Base-by-base conservation (phyloP, 2,329 filamentous ascomycete species). In the Xenosphaeropsis pyriputrescens region DNA sequence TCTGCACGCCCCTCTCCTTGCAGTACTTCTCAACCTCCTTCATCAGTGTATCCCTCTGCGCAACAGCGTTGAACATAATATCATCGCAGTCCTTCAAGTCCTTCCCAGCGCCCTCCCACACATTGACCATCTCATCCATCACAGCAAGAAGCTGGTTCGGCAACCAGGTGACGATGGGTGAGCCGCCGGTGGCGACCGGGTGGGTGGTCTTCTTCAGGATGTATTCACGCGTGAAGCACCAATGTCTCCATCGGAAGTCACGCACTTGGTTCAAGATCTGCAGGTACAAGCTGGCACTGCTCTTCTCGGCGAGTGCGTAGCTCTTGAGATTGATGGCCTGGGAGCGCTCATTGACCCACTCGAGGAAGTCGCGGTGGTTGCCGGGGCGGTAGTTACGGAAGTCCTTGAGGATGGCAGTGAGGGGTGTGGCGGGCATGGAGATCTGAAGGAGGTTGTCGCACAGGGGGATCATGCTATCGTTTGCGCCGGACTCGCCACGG, bases 391-490 rank as follows among this genome's bases (percentile, higher is more conserved):
- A 95, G 53, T 80, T 70, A 44, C 88, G 74, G 66, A 96, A 96
- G 57, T 95, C 89, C 45, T 75, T 67, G 15, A 95, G 70, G 54
- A 94, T 94, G 39, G 80, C 75, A 0, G 88, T 95, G 34, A 95
- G 73, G 0, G 89, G 89, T 4, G 86, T 95, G 38, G 76, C 64
- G 1, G 89, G 89, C 85, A 95, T 93, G 44, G 75, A 68, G 33
- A 95, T 78, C 55, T 91, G 73, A 40, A 91, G 70, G 37, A 95
- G 69, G 56, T 89, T 88, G 58, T 95, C 89, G 52, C 89, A 76
- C 3, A 95, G 72, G 3, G 89, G 88, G 39, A 93, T 79, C 68
- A 96, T 95, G 62, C 79, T 83, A 63, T 96, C 89, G 55, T 95
- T 95, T 47, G 89, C 89, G 32, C 89, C 89, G 36, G 79, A 86